A percentile compares a stretch with the other conserved stretches of the same genome.
Evolutionary conservation across 2,329 filamentous ascomycete species (phyloP).

Genomic region (Colletotrichum viniferum): DNA sequence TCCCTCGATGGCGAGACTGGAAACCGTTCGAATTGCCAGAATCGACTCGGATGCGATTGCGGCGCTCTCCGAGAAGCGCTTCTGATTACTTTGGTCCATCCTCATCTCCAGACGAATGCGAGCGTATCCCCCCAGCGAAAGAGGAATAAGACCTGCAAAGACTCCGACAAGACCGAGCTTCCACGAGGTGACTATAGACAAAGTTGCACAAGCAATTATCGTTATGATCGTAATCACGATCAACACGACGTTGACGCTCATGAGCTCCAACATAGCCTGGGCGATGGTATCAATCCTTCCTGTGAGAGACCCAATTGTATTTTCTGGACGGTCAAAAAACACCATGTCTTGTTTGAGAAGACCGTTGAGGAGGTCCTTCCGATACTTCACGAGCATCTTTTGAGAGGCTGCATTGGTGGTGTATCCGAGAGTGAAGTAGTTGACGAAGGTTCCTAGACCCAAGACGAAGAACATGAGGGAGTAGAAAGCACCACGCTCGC

Average conservation of each 20-base stretch:
- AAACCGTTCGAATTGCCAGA: conserved; percentile 47
- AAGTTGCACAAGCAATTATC: conserved; percentile 39
- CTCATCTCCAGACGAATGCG: conserved; percentile 47
- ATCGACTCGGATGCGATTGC: conserved; percentile 51
- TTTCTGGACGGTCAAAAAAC: conserved; percentile 37
- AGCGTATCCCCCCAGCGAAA: conserved; percentile 43
- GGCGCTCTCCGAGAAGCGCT: conserved; percentile 42
- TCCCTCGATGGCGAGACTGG: conserved; percentile 41
- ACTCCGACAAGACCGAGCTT: conserved; percentile 48
- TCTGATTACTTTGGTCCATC: conserved; percentile 39
- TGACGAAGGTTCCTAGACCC: conserved; percentile 24
- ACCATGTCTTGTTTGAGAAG: conserved; percentile 45
- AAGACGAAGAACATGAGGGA: conserved; percentile 34
- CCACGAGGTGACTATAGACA: conserved; percentile 47
- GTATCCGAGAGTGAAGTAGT: conserved; percentile 25
- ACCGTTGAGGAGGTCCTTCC: conserved; percentile 28
- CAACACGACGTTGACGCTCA: conserved; percentile 45
- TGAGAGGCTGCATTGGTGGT: conserved; percentile 20
- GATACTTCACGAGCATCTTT: not conserved
- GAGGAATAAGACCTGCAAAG: conserved; percentile 43
- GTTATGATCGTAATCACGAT: conserved; percentile 46
- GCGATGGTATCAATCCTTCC: conserved; percentile 34
- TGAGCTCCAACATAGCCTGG: conserved; percentile 49
- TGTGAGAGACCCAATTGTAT: conserved; percentile 36
- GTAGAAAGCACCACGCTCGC: conserved; percentile 41